Conservation (phyloP, 768 basidiomycete genomes). For the Suillus subalutaceus region DNA sequence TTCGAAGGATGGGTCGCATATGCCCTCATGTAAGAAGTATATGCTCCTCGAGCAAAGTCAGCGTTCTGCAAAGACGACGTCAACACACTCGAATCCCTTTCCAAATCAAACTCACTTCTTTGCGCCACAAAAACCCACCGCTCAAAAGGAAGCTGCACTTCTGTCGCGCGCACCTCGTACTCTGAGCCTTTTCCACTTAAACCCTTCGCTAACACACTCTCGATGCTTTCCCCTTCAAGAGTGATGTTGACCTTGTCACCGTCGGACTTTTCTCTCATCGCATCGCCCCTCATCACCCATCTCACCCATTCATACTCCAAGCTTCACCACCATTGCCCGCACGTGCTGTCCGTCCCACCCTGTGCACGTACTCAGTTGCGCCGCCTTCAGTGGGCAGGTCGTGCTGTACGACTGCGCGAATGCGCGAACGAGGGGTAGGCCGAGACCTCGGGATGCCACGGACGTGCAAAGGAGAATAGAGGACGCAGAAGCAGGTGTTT, state of each 20-base stretch:
- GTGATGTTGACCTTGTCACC: constrained; percentile 41
- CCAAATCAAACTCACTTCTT: constrained; percentile 52
- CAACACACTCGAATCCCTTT: constrained; percentile 11
- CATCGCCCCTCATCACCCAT: constrained; percentile 82
- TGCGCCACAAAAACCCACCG: constrained; percentile 82
- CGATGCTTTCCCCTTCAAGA: constrained; percentile 62
- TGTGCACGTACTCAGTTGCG: constrained; percentile 93
- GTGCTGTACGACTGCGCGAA: constrained; percentile 93
- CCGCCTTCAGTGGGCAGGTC: constrained; percentile 98
- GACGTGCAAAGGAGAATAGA: constrained; percentile 97
- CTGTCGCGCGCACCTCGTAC: constrained; percentile 89
- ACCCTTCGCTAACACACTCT: constrained; percentile 73
- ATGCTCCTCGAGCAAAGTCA: constrained; percentile 79
- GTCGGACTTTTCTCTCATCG: constrained; percentile 22
- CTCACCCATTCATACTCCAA: constrained; percentile 87
- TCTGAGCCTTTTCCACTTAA: constrained; percentile 85
- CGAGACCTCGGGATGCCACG: constrained; percentile 97
- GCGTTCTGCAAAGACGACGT: constrained; percentile 58
- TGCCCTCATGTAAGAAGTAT: constrained; percentile 90
- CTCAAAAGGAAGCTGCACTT: constrained; percentile 96
- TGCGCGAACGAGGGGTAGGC: constrained; percentile 93
- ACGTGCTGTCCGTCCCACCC: constrained; percentile 96
- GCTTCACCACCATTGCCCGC: constrained; percentile 95
- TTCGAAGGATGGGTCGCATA: constrained; percentile 96
- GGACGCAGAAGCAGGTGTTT: constrained; percentile 39